These are phyloP conservation scores for Cyberlindnera mrakii DNA, from an alignment of 805 yeast species.

Conservation along the genomic window DNA sequence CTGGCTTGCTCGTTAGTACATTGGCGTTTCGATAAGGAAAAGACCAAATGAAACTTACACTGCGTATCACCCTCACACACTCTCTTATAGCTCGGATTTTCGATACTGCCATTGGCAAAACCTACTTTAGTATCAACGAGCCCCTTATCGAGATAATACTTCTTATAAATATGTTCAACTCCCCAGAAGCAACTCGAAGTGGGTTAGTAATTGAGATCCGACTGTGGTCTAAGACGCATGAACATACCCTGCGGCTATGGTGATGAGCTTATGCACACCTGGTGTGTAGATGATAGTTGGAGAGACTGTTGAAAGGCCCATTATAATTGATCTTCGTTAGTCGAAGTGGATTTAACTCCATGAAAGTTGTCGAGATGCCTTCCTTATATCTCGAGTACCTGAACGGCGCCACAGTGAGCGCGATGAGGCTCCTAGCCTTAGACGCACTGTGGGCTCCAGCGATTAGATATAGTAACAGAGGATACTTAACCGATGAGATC, in stretches of 20 bases:
- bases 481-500: too few species aligned
- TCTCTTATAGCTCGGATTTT: slow-evolving; percentile 53
- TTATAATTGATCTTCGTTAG: too few species aligned
- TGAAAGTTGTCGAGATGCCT: too few species aligned
- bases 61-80: slow-evolving; percentile 78
- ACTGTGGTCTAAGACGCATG: slow-evolving; percentile 9
- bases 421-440: too few species aligned
- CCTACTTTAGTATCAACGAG: slow-evolving; percentile 80
- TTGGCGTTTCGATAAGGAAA: too few species aligned
- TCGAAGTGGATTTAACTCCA: too few species aligned
- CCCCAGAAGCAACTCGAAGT: slow-evolving; percentile 68
- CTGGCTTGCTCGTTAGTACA: background rate
- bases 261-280: slow-evolving; percentile 45
- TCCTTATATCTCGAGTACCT: too few species aligned
- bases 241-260: slow-evolving; percentile 55
- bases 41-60: slow-evolving; percentile 7
- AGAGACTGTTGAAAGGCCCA: slow-evolving; percentile 21
- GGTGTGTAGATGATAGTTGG: slow-evolving; percentile 35
- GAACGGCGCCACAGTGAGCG: too few species aligned
- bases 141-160: slow-evolving; percentile 59
- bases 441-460: too few species aligned
- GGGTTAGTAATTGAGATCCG: slow-evolving; percentile 17
- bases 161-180: slow-evolving; percentile 75
- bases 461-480: too few species aligned
- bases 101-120: slow-evolving; percentile 70